Percentiles rank a stretch among this genome's conserved stretches.
Evolutionary conservation across 176 grass and related monocot species (phyloP).

Genomic region (Oryza officinalis): DNA sequence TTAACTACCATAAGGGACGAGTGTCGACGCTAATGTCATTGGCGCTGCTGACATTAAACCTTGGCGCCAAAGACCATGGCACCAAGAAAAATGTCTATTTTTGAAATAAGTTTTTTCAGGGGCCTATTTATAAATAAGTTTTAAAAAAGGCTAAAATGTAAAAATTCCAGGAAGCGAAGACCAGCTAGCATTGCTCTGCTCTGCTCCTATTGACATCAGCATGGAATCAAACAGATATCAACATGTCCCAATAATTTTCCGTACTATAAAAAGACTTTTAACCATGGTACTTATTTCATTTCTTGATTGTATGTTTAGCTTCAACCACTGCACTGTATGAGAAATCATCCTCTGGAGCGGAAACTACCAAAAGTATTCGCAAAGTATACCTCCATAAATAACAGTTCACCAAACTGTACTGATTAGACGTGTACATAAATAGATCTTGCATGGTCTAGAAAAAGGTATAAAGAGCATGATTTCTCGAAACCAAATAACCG

Average conservation of each 20-base stretch:
- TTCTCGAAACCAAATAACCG: too few species aligned
- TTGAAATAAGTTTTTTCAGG: too few species aligned
- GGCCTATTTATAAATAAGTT: too few species aligned
- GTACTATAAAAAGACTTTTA: neutral
- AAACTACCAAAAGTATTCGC: neutral
- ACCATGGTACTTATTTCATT: constrained; percentile 57
- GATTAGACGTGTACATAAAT: constrained; percentile 15
- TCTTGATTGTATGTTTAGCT: constrained; percentile 45
- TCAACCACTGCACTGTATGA: constrained; percentile 54
- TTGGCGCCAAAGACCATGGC: too few species aligned
- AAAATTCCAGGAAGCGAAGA: neutral
- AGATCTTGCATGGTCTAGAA: neutral
- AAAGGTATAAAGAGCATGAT: too few species aligned
- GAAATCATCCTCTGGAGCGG: constrained; percentile 72
- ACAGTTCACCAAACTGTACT: neutral
- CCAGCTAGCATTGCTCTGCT: neutral
- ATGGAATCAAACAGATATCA: neutral
- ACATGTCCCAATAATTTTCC: neutral
- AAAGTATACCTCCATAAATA: neutral
- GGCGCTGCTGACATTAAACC: too few species aligned
- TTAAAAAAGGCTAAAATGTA: too few species aligned
- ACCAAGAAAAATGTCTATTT: too few species aligned
- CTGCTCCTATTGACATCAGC: neutral
- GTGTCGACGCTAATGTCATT: too few species aligned
- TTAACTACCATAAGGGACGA: too few species aligned